Evolutionary conservation across 2,329 filamentous ascomycete species (phyloP).

Genomic region (Pyricularia grisea): DNA sequence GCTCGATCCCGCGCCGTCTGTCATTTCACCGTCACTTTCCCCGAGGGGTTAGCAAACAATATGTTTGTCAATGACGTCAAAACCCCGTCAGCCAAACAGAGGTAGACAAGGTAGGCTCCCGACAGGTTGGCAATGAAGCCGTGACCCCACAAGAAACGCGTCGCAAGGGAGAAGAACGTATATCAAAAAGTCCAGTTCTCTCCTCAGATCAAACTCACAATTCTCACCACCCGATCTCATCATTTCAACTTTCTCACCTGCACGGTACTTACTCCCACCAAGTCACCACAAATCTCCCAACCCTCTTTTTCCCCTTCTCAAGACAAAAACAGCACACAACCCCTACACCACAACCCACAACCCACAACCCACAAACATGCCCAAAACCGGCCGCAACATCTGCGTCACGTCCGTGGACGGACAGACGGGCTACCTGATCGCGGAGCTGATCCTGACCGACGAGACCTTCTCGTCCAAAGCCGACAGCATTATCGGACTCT

Average conservation of each 20-base stretch:
- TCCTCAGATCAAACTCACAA: neutral
- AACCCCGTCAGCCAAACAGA: neutral
- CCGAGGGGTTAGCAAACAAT: neutral
- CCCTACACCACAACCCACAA: neutral
- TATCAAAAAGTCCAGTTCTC: neutral
- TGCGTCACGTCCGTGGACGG: slow-evolving; percentile 39
- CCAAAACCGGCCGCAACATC: slow-evolving; percentile 37
- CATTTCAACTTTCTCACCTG: neutral
- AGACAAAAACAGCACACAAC: neutral
- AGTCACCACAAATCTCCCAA: neutral
- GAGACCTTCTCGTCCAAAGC: slow-evolving; percentile 30
- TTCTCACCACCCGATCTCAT: neutral
- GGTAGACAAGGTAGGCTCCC: neutral
- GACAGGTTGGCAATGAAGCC: neutral
- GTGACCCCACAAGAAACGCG: neutral
- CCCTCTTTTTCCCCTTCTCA: neutral
- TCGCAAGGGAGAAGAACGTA: neutral
- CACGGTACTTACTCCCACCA: neutral
- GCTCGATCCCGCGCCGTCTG: neutral
- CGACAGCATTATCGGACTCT: slow-evolving; percentile 28
- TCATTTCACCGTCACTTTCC: neutral
- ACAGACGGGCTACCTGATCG: slow-evolving; percentile 40
- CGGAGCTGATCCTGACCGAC: slow-evolving; percentile 35
- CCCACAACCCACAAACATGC: slow-evolving; percentile 20
- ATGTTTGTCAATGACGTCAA: neutral